A percentile compares a stretch with the other conserved stretches of the same genome.
These are phyloP conservation scores for Cytidiella melzeri DNA, from an alignment of 768 basidiomycete genomes.

Conservation along the genomic window DNA sequence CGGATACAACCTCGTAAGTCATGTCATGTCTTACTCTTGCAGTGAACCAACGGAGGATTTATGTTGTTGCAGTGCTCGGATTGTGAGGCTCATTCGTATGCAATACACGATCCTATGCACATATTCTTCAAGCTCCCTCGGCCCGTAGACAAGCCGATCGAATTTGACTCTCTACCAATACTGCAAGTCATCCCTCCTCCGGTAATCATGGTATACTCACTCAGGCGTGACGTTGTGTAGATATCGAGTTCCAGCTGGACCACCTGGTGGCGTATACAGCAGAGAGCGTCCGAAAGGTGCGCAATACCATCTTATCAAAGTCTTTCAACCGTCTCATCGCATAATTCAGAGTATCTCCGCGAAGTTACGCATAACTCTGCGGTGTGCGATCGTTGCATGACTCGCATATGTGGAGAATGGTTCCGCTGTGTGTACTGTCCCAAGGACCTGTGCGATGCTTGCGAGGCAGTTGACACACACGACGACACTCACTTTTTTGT, in stretches of 20 bases:
- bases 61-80: slow-evolving; percentile 53
- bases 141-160: slow-evolving; percentile 60
- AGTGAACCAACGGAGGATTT: not conserved
- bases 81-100: slow-evolving; percentile 77
- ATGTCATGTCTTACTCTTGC: slow-evolving; percentile 1
- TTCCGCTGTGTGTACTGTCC: slow-evolving; percentile 85
- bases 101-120: slow-evolving; percentile 78
- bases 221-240: too few relatives aligned
- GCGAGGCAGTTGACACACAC: slow-evolving; percentile 78
- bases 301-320: too few relatives aligned
- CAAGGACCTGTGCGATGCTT: slow-evolving; percentile 81
- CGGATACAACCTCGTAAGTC: slow-evolving; percentile 67
- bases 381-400: slow-evolving; percentile 84
- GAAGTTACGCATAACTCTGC: slow-evolving; percentile 58
- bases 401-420: slow-evolving; percentile 81
- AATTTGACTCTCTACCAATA: slow-evolving; percentile 55
- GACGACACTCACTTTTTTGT: slow-evolving; percentile 79
- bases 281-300: slow-evolving; percentile 54
- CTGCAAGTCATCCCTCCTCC: slow-evolving; percentile 53
- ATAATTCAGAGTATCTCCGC: slow-evolving; percentile 61
- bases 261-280: slow-evolving; percentile 34
- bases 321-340: too few relatives aligned
- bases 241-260: slow-evolving; percentile 59
- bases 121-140: slow-evolving; percentile 84
- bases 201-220: too few relatives aligned